Evolutionary conservation across 164 flowering plant genomes (phyloP), one percentile per base, ranked within the genome.

Genomic region (Kingdonia uniflora): DNA sequence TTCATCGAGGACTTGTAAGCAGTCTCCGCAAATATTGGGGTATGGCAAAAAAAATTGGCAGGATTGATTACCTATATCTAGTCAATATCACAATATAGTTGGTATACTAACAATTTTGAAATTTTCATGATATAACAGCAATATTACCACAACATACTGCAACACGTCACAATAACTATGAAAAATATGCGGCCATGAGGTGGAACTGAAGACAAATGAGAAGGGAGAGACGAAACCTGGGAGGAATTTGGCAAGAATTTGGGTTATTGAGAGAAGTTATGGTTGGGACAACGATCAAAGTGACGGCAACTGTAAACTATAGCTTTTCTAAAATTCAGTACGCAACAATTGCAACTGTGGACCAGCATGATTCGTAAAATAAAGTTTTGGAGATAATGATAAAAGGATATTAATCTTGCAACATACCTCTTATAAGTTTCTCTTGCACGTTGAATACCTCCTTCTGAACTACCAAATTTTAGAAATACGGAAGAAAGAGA

Each of bases 401-500:
- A 11, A 47, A 13, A 29, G 4, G 35, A 29, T 29, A 29, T 29
- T 29, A 29, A 29, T 29, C 35, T 29, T 47, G 51, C 26, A 21
- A 47, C 51, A 7, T 47, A 47, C 51, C 51, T 11, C 29, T 47
- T 23, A 23, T 47, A 47, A 23, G 23, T 47, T 11, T 47, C 51
- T 47, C 51, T 20, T 5, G 51, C 51, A 20, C 29, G 29, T 20
- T 75, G 71, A 60, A 86, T 57, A 48, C 97, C 97, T 81, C 76
- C 43, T 57, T 74, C 55, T 79, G 78, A 57, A 84, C 73, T 60
- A 77, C 65, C 56, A 59, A 57, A 58, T n/a, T 79, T 76, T 19
- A 86, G 73, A 42, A 92, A 57, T 8, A 80, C 70, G 49, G 87
- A 78, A 20, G 95, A 73, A 39, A 86, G 75, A 13, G 87, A 81